A percentile compares a stretch with the other conserved stretches of the same genome.
Evolutionary conservation across 768 basidiomycete species (phyloP).

Genomic region (Trametes meyenii): DNA sequence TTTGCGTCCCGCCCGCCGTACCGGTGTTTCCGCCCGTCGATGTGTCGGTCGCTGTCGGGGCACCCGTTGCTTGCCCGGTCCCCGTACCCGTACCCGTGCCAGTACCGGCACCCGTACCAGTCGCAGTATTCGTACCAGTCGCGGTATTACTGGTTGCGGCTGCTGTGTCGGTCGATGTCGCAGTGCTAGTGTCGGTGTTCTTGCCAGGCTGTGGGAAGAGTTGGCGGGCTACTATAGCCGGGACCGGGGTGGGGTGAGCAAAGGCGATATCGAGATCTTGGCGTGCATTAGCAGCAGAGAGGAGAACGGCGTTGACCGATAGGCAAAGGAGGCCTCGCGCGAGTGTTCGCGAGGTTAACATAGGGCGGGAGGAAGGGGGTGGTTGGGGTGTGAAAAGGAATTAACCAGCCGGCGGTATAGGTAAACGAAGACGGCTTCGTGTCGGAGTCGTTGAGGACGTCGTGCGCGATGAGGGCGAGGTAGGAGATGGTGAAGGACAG

Average conservation of each 20-base stretch:
- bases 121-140: constrained; percentile 3
- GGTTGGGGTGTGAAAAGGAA: constrained; percentile 11
- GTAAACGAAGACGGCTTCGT: constrained; percentile 23
- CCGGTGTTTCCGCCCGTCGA: constrained; percentile 3
- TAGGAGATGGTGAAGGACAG: constrained; percentile 15
- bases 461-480: constrained; percentile 16
- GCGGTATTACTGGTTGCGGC: background rate
- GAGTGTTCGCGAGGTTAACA: constrained; percentile 27
- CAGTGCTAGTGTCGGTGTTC: background rate
- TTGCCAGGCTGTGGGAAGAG: constrained; percentile 2
- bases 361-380: constrained; percentile 13
- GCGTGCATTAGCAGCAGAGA: constrained; percentile 31
- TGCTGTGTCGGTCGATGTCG: constrained; percentile 3
- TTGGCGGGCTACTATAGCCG: background rate
- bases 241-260: background rate
- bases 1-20: background rate
- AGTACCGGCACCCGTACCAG: constrained; percentile 5
- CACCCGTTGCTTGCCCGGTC: background rate
- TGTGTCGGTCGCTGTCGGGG: too few species aligned
- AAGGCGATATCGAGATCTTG: constrained; percentile 16
- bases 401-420: constrained; percentile 26
- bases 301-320: constrained; percentile 31
- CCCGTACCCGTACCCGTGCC: background rate
- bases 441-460: constrained; percentile 15
- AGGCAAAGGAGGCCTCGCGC: constrained; percentile 34